A percentile compares a stretch with the other conserved stretches of the same genome.
phyloP scores from a whole-genome alignment of 78 protist species.

The Capsaspora owczarzaki region DNA sequence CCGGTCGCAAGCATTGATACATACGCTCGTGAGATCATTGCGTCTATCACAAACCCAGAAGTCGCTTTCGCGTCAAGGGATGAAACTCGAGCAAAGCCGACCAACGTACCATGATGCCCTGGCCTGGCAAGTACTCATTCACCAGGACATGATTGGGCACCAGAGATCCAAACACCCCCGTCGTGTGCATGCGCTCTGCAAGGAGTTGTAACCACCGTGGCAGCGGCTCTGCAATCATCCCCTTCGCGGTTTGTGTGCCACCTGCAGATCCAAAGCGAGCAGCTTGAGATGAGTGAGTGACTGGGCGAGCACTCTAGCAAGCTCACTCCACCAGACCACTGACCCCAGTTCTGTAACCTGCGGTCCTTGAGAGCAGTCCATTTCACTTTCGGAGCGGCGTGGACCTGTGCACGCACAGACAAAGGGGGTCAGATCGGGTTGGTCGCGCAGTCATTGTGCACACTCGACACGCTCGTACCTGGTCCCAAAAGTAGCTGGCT shows the following conservation, averaged over 20 bases:
- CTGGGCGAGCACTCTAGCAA: not conserved
- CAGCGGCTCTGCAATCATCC: not conserved
- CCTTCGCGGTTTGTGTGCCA: not conserved
- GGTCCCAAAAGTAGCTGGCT: not conserved
- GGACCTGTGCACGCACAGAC: not conserved
- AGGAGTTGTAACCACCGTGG: not conserved
- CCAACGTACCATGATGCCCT: not conserved
- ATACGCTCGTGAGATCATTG: not conserved
- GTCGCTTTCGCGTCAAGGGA: not conserved
- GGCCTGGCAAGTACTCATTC: not conserved
- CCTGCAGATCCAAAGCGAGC: not conserved
- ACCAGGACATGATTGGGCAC: not conserved
- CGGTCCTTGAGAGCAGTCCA: not conserved
- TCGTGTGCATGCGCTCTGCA: not conserved
- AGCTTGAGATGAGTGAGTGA: not conserved
- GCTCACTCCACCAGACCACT: not conserved
- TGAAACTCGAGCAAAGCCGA: no score
- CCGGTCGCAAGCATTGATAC: not conserved
- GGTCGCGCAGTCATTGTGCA: not conserved
- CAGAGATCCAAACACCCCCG: not conserved
- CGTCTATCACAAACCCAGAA: no score
- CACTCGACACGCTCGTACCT: no score
- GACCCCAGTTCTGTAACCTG: not conserved
- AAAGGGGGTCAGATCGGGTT: not conserved
- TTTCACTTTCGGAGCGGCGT: not conserved